phyloP scores from a whole-genome alignment of 140 eudicot species.

The Senecio squalidus region DNA sequence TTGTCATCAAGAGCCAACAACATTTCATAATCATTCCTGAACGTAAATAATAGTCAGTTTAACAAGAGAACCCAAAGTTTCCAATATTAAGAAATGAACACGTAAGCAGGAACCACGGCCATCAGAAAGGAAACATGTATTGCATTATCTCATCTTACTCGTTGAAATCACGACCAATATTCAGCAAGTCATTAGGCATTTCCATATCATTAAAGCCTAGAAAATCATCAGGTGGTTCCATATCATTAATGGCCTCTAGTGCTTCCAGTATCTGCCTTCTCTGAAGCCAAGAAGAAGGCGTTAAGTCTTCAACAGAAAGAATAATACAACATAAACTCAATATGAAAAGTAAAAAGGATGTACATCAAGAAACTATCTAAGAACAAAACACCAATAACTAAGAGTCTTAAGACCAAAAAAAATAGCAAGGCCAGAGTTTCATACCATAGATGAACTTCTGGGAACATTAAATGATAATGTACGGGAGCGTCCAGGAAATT shows the following conservation, averaged over 20 bases:
- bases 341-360: neutral
- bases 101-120: no score
- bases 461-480: slow-evolving; percentile 36
- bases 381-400: neutral
- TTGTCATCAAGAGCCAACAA: slow-evolving; percentile 95
- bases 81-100: no score
- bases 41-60: no score
- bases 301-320: neutral
- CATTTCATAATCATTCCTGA: slow-evolving; percentile 92
- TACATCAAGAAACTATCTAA: slow-evolving; percentile 7
- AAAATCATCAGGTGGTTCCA: slow-evolving; percentile 40
- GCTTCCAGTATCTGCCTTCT: slow-evolving; percentile 77
- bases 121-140: slow-evolving; percentile 5
- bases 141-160: slow-evolving; percentile 45
- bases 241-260: slow-evolving; percentile 57
- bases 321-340: no score
- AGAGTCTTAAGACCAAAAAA: no score
- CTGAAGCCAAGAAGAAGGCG: slow-evolving; percentile 27
- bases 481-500: slow-evolving; percentile 66
- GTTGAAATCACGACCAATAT: slow-evolving; percentile 61
- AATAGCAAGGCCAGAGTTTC: slow-evolving; percentile 1
- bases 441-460: slow-evolving; percentile 57
- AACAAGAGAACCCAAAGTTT: no score
- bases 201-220: slow-evolving; percentile 46
- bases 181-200: slow-evolving; percentile 32